Conservation (phyloP, 2,329 filamentous ascomycete genomes). For the Volutella citrinella region DNA sequence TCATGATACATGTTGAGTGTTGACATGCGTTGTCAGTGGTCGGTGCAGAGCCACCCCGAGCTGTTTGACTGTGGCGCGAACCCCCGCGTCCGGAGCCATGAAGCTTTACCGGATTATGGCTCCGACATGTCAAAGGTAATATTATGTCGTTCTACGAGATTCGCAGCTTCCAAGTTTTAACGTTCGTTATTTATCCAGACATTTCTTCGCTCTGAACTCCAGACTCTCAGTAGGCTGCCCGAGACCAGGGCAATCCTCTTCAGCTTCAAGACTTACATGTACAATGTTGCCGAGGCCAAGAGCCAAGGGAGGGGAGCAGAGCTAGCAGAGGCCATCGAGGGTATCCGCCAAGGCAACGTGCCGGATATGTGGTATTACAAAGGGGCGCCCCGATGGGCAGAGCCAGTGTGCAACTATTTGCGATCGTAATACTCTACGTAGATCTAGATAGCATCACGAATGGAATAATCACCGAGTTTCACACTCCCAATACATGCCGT, state of each 20-base stretch:
- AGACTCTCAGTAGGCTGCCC: conserved; percentile 15
- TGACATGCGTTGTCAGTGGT: conserved; percentile 13
- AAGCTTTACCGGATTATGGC: conserved; percentile 5
- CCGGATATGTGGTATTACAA: conserved; percentile 20
- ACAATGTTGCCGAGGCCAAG: conserved; percentile 14
- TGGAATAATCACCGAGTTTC: too few relatives aligned
- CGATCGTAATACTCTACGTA: conserved; percentile 7
- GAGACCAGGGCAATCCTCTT: conserved; percentile 14
- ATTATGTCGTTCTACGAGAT: too few relatives aligned
- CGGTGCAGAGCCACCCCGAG: conserved; percentile 18
- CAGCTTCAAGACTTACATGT: conserved; percentile 18
- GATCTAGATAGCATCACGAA: too few relatives aligned
- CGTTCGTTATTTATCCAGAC: conserved; percentile 8
- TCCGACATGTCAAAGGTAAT: conserved; percentile 10
- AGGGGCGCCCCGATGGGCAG: conserved; percentile 15
- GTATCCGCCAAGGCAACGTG: conserved; percentile 14
- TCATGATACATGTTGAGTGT: background rate
- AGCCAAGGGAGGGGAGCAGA: conserved; percentile 11
- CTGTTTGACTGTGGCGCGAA: conserved; percentile 15
- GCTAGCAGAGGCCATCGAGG: conserved; percentile 18
- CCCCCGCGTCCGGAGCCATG: conserved; percentile 2
- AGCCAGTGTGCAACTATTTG: conserved; percentile 11
- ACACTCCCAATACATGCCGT: too few relatives aligned
- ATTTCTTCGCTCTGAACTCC: conserved; percentile 15
- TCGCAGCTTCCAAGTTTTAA: too few relatives aligned